Percentiles rank a stretch among this genome's conserved stretches.
These are phyloP conservation scores for Gracilaria domingensis DNA, from an alignment of 23 red algal species.

Conservation along the genomic window DNA sequence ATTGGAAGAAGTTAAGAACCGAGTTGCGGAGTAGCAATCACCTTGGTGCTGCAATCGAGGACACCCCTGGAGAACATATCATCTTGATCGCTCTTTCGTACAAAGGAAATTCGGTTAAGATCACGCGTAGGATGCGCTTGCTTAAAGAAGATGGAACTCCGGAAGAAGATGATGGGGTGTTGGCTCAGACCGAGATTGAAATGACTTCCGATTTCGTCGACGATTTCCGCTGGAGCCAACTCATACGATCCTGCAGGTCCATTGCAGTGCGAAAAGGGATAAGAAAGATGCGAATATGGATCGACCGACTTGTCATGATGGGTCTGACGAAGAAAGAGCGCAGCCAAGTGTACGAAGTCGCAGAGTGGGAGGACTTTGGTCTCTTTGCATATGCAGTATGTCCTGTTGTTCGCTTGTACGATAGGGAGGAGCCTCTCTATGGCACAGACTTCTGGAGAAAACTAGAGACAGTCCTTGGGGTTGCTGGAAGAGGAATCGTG, in stretches of 20 bases:
- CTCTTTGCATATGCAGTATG: background rate
- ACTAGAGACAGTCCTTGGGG: constrained; percentile 13
- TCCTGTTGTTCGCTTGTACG: constrained; percentile 17
- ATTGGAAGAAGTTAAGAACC: too few species aligned
- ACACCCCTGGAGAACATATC: too few species aligned
- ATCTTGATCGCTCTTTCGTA: background rate
- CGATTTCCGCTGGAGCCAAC: constrained; percentile 38
- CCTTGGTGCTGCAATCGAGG: too few species aligned
- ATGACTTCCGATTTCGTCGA: constrained; percentile 10
- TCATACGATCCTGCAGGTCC: background rate
- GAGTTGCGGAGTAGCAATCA: too few species aligned
- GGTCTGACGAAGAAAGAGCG: background rate
- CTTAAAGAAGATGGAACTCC: constrained; percentile 2
- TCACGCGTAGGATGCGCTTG: background rate
- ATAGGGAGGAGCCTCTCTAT: background rate
- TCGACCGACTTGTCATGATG: background rate
- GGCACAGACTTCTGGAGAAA: constrained; percentile 33
- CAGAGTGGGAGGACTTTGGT: constrained; percentile 25
- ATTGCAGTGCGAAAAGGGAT: background rate
- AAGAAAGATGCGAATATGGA: too few species aligned
- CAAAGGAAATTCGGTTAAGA: background rate
- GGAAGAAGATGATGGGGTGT: background rate
- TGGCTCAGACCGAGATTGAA: background rate
- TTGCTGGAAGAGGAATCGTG: too few species aligned
- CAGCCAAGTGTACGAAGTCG: background rate